phyloP scores from a whole-genome alignment of 441 rosid genomes.

The Hypseocharis bilobata region DNA sequence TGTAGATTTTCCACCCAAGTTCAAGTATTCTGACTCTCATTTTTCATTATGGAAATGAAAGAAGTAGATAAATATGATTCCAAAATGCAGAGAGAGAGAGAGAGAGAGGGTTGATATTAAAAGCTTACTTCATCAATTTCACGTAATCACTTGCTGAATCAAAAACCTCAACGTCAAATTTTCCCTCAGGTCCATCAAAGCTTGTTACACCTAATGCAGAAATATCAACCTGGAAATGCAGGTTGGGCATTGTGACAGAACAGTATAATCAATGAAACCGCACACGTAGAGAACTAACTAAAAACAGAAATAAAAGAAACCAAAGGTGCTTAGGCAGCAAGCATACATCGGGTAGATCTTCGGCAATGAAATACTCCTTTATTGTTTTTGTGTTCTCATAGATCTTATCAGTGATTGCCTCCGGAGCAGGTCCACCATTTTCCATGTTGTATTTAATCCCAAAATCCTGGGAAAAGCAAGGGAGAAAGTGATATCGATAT shows the following conservation, averaged over 20 bases:
- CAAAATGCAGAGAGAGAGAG: neutral
- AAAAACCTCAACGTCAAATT: conserved; percentile 83
- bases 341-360: conserved; percentile 64
- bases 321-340: conserved; percentile 20
- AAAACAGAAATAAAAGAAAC: conserved; percentile 1
- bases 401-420: conserved; percentile 83
- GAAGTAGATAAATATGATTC: neutral
- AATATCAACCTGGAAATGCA: conserved; percentile 63
- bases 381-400: conserved; percentile 85
- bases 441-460: conserved; percentile 99
- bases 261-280: conserved; percentile 3
- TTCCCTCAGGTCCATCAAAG: conserved; percentile 74
- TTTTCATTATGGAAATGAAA: no score
- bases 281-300: neutral
- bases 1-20: no score
- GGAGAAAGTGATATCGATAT: neutral
- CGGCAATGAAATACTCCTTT: conserved; percentile 66
- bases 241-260: conserved; percentile 4
- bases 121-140: conserved; percentile 77
- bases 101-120: neutral
- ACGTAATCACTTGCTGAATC: conserved; percentile 86
- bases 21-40: no score
- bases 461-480: conserved; percentile 54
- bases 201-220: conserved; percentile 51
- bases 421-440: conserved; percentile 99